Evolutionary conservation across 495 filamentous ascomycete genomes (phyloP).

Genomic region (Penicillium argentinense): DNA sequence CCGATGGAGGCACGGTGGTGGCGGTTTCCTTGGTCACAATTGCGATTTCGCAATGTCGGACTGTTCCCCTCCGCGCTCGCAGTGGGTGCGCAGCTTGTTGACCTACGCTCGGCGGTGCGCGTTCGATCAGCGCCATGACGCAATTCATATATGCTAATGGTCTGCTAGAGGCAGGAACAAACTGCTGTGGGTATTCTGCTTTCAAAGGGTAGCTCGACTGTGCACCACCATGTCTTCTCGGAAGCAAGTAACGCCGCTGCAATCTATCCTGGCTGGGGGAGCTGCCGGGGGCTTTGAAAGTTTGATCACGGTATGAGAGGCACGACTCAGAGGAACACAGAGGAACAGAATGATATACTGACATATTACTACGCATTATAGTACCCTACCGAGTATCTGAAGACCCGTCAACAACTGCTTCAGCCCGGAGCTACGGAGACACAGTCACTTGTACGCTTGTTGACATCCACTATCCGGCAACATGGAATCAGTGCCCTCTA

Average conservation of each 20-base stretch:
- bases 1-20: too few species aligned
- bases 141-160: too few species aligned
- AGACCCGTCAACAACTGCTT: slow-evolving; percentile 22
- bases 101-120: too few species aligned
- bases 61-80: background rate
- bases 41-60: background rate
- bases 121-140: too few species aligned
- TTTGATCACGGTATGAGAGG: slow-evolving; percentile 15
- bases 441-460: slow-evolving; percentile 3
- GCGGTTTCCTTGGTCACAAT: too few species aligned
- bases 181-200: too few species aligned
- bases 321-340: background rate
- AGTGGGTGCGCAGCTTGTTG: too few species aligned
- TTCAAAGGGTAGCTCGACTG: too few species aligned
- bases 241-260: slow-evolving; percentile 16
- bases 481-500: slow-evolving; percentile 18
- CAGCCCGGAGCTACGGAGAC: background rate
- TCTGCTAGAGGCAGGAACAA: background rate
- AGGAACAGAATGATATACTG: background rate
- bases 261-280: slow-evolving; percentile 22
- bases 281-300: slow-evolving; percentile 21
- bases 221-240: background rate
- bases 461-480: slow-evolving; percentile 11
- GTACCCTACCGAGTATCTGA: slow-evolving; percentile 20
- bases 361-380: background rate